These are phyloP conservation scores for Xylaria digitata DNA, from an alignment of 2,329 filamentous ascomycete species.

Conservation along the genomic window DNA sequence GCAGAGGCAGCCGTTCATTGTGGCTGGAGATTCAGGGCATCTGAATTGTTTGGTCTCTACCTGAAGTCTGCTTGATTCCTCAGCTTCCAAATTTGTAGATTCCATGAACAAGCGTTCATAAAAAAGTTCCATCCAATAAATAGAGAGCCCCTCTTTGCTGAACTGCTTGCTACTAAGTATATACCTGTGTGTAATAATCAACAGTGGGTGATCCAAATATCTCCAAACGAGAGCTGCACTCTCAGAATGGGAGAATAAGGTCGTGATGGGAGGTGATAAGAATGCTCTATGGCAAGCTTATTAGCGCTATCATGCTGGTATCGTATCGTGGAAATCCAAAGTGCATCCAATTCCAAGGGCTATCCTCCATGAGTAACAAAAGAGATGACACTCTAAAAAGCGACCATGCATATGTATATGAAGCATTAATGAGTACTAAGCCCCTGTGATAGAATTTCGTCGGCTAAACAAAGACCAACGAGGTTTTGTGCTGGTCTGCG, in stretches of 20 bases:
- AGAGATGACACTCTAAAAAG: background rate
- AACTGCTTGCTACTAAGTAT: constrained; percentile 19
- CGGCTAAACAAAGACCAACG: constrained; percentile 38
- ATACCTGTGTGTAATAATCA: constrained; percentile 5
- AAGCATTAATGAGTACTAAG: constrained; percentile 8
- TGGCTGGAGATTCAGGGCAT: constrained; percentile 1
- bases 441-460: constrained; percentile 28
- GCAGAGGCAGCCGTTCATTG: background rate
- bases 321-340: background rate
- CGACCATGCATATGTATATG: background rate
- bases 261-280: constrained; percentile 1
- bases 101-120: background rate
- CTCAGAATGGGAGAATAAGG: background rate
- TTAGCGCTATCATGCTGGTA: background rate
- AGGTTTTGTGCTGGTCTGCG: constrained; percentile 8
- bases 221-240: background rate
- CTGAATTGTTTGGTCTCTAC: background rate
- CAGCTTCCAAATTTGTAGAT: background rate
- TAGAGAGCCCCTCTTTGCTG: background rate
- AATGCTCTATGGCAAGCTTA: background rate
- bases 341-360: background rate
- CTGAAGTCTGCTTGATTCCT: background rate
- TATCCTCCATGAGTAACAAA: constrained; percentile 11
- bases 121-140: constrained; percentile 2
- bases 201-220: background rate